phyloP scores from a whole-genome alignment of 306 rosid species.

The Alnus rubra region DNA sequence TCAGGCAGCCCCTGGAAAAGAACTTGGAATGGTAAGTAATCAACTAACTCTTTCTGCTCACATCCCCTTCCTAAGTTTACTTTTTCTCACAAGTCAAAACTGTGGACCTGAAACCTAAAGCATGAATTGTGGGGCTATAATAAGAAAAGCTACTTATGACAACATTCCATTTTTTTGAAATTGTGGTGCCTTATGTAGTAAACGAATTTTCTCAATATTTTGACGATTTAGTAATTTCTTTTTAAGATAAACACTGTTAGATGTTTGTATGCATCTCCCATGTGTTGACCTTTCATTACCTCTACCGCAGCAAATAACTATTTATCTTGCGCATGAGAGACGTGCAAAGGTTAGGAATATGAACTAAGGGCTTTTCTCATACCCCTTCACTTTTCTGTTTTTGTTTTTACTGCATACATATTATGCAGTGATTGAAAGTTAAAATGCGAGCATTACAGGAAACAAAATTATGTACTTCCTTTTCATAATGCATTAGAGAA shows the following conservation, averaged over 20 bases:
- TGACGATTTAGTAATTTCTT: neutral
- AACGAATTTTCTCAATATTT: neutral
- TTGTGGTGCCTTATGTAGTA: neutral
- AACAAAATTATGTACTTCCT: too few species aligned
- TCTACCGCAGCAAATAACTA: neutral
- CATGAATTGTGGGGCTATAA: neutral
- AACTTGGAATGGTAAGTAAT: constrained; percentile 46
- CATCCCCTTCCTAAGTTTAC: neutral
- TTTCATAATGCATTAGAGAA: too few species aligned
- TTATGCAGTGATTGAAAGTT: neutral
- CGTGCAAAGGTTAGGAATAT: neutral
- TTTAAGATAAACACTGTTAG: neutral
- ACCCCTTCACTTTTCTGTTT: neutral
- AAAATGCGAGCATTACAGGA: neutral
- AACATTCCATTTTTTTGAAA: neutral
- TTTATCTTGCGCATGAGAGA: neutral
- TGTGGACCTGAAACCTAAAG: neutral
- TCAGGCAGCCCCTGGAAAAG: constrained; percentile 34
- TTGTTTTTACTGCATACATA: neutral
- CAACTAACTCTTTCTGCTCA: constrained; percentile 16
- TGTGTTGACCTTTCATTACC: neutral
- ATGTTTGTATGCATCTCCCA: neutral
- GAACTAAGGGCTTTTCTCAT: neutral
- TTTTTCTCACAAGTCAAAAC: neutral
- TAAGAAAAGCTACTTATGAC: neutral